Conservation (phyloP, 2,329 filamentous ascomycete genomes). For the Lasiodiplodia sp. region DNA sequence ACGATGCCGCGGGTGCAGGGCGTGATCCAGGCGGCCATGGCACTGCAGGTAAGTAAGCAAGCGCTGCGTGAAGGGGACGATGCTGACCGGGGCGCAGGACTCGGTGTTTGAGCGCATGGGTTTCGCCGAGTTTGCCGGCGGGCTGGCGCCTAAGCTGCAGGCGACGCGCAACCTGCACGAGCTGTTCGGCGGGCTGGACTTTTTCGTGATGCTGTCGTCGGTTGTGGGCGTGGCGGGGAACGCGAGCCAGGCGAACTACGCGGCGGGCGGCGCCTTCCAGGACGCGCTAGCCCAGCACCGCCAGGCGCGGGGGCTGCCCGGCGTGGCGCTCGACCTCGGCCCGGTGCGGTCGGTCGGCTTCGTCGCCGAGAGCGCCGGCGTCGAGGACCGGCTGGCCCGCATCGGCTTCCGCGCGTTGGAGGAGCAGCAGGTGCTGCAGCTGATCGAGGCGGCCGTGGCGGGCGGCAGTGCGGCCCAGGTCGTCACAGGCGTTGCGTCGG, state of each 20-base stretch:
- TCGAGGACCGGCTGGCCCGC: not conserved
- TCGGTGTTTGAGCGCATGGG: conserved; percentile 30
- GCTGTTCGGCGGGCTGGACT: conserved; percentile 34
- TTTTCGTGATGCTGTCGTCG: conserved; percentile 39
- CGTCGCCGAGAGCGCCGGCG: conserved; percentile 2
- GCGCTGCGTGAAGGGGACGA: not conserved
- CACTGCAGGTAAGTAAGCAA: conserved; percentile 33
- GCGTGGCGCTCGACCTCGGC: conserved; percentile 34
- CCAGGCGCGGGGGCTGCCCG: conserved; percentile 31
- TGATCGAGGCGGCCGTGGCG: conserved; percentile 23
- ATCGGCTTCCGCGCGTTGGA: conserved; percentile 13
- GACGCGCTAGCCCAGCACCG: conserved; percentile 39
- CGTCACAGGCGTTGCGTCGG: conserved; percentile 24
- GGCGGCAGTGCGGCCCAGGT: conserved; percentile 18
- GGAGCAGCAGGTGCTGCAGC: conserved; percentile 27
- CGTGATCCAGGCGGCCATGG: conserved; percentile 40
- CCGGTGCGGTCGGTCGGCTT: conserved; percentile 37
- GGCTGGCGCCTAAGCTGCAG: conserved; percentile 37
- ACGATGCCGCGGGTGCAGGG: conserved; percentile 34
- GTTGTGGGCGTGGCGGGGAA: conserved; percentile 31
- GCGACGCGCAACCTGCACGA: conserved; percentile 40
- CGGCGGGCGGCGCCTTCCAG: conserved; percentile 40
- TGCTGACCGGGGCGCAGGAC: not conserved
- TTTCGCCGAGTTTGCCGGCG: conserved; percentile 28
- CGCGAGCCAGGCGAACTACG: conserved; percentile 38